Evolutionary conservation across 352 stramenopile genomes (phyloP), one percentile per base, ranked within the genome.

Genomic region (Phytophthora pistaciae): DNA sequence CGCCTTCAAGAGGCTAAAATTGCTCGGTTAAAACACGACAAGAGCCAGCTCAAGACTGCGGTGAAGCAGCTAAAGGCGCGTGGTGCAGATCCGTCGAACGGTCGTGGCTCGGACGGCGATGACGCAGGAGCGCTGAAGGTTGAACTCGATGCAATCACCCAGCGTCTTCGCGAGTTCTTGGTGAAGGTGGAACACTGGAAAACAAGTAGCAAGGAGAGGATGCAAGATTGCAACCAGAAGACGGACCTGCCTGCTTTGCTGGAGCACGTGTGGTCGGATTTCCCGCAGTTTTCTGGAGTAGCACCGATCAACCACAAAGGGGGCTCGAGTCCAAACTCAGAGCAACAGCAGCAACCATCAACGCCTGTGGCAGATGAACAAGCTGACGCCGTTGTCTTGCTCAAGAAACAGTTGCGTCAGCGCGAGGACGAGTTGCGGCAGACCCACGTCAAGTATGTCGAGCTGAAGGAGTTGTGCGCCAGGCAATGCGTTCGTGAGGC

Each of bases 401-500:
- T 94, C 11, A 91, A 88, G 53, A 91, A 88, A 57, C 78, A 78
- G 3, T 60, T 93, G 66, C 75, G 73, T 14, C 61, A 87, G 48
- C 78, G 84, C 6, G 87, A 92, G 54, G 82, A 92, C 18, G 85
- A 92, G 60, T 55, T 90, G 52, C 77, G 74, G 3, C 59, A 84
- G 29, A 88, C 78, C 1, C 81, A 91, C 27, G 73, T 78, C 33
- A 94, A 93, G 64, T 93, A 91, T 52, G 75, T 87, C 0, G 87
- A 94, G 54, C 65, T 94, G 9, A 93, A 93, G 59, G 87, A 94
- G 27, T 44, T 94, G 33, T 94, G 87, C 66, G 87, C 87, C 5
- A 79, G 84, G 5, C 85, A 94, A 65, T 94, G 85, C 18, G 85
- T 94, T 50, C 84, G 87, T 16, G 87, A 94, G 59, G 83, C 84